phyloP scores from a whole-genome alignment of 2,329 filamentous ascomycete species.

The Aspergillus clavatus region DNA sequence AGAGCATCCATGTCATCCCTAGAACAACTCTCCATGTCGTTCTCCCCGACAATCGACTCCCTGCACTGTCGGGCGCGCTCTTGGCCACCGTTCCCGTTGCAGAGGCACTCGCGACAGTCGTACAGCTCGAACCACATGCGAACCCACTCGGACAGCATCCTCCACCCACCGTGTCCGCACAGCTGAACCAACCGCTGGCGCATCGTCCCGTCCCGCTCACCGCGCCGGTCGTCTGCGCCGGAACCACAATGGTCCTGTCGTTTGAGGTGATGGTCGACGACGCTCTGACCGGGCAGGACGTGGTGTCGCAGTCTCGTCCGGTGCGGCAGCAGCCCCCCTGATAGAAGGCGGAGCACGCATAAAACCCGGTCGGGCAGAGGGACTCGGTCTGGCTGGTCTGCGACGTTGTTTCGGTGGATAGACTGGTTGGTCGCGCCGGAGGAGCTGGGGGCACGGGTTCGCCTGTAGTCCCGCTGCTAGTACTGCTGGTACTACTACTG shows the following conservation, averaged over 20 bases:
- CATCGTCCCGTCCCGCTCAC: conserved; percentile 49
- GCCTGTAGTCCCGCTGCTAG: conserved; percentile 33
- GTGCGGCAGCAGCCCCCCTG: conserved; percentile 82
- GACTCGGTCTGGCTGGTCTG: conserved; percentile 34
- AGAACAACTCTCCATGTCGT: conserved; percentile 8
- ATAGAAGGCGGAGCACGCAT: conserved; percentile 79
- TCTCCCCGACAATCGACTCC: conserved; percentile 5
- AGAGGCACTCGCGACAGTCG: conserved; percentile 47
- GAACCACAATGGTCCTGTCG: conserved; percentile 67
- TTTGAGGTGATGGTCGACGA: conserved; percentile 62
- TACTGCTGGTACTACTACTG: conserved; percentile 36
- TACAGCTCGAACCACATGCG: conserved; percentile 69
- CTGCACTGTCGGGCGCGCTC: conserved; percentile 25
- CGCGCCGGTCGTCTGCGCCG: conserved; percentile 42
- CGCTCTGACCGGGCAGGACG: conserved; percentile 66
- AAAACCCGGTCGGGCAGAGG: conserved; percentile 82
- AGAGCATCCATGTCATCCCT: conserved; percentile 6
- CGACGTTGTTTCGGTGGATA: conserved; percentile 34
- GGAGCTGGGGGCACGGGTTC: conserved; percentile 25
- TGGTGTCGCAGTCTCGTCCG: conserved; percentile 75
- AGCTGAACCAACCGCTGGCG: conserved; percentile 74
- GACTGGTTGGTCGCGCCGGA: conserved; percentile 37
- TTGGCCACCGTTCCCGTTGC: conserved; percentile 51
- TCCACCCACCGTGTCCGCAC: conserved; percentile 59
- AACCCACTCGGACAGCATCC: conserved; percentile 83